Evolutionary conservation across 2,329 filamentous ascomycete species (phyloP), one percentile per base, ranked within the genome.

Genomic region (Achaetomium macrosporum): DNA sequence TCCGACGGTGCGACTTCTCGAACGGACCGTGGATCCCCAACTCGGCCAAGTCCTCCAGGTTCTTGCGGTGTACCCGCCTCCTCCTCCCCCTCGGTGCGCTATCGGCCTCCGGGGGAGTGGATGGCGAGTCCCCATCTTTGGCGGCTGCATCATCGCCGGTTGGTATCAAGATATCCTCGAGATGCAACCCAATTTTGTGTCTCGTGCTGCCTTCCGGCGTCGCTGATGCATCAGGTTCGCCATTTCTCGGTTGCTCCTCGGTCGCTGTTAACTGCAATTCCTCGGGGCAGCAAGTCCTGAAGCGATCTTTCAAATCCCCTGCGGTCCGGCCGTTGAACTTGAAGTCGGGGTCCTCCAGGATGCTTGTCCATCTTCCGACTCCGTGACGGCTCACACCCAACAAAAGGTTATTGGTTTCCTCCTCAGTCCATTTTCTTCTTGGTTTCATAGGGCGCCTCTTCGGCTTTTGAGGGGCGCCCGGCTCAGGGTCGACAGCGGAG

Each of bases 251-350:
- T 16, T 64, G 65, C 47, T 66, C 68, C 56, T 66, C 72, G 11
- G 53, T 59, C 15, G 64, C 51, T 20, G 71, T 72, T 20, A 69
- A 69, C 44, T 78, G 75, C 36, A 85, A 71, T 64, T 85, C 82
- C 33, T 76, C 75, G 0, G 82, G 82, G 56, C 82, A 85, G 63
- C 82, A 85, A 3, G 82, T 85, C 46, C 82, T 75, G 62, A 85
- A 85, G 12, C 83, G 74, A 64, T 85, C 82, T 64, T 85, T 85
- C 47, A 85, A 65, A 61, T 85, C 82, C 9, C 80, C 80, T 4
- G 81, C 79, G 1, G 77, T 79, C 54, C 83, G 76, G 15, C 74
- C 75, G 60, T 83, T 81, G 68, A 85, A 85, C 11, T 66, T 72
- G 62, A 83, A 85, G 40, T 76, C 76, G 0, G 75, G 66, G 55